Evolutionary conservation across 805 yeast genomes (phyloP), one percentile per base, ranked within the genome.

Genomic region (Brettanomyces nanus): DNA sequence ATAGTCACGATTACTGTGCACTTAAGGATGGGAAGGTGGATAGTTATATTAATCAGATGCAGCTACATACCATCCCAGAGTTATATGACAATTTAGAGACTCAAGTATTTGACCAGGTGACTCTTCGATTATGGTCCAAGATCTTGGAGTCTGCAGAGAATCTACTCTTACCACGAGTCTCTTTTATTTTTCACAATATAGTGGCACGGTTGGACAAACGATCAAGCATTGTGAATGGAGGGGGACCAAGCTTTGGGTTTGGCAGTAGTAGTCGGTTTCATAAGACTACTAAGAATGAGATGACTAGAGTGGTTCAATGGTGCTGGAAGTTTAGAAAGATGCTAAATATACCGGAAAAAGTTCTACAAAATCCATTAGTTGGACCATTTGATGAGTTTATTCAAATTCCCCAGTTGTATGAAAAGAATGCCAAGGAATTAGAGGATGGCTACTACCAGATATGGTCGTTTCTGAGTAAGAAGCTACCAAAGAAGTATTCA

Each of bases 81-180:
- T 42, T 56, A 19, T 58, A 54, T 35, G 54, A 55, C 31, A 54
- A 49, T 34, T 33, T 57, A 34, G 62, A 58, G 38, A 55, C 59
- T 3, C 51, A 49, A 18, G 45, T 56, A 20, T 58, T 58, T 37
- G 56, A 54, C 41, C 47, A 47, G 9, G 49, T 58, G 22, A 40
- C 53, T 9, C 37, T 44, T 6, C 80, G 79, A 36, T 75, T 90
- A 0, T 90, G 97, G 97, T 61, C 64, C n/a, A 77, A 76, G 10
- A 76, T 86, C 2, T 63, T 90, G 6, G 59, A 65, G 3, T 68
- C 77, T 19, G 82, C 90, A 1, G 95, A 86, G 49, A 70, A 68
- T 28, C 61, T 90, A 14, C 54, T 87, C 4, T 59, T 90, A 5
- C 97, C 97, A 0, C 75, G 84, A 17, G 15, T 34, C 11, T 40